A percentile compares a stretch with the other conserved stretches of the same genome.
Evolutionary conservation across 2,329 filamentous ascomycete genomes (phyloP).

Genomic region (Metarhizium album): DNA sequence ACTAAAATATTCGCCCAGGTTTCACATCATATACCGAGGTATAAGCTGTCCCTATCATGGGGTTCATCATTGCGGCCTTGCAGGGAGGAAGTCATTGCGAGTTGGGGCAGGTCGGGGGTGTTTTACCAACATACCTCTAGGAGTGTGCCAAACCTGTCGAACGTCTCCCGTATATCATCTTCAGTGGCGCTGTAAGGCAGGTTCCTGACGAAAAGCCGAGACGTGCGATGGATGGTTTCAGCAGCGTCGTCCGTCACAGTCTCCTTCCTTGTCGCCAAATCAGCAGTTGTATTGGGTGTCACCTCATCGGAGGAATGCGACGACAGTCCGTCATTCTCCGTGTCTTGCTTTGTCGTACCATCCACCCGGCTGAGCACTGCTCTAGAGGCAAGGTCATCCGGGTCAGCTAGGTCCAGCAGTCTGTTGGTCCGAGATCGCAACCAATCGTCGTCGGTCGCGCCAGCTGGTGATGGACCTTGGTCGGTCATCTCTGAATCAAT

Average conservation of each 20-base stretch:
- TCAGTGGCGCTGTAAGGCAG: slow-evolving; percentile 71
- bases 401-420: slow-evolving; percentile 72
- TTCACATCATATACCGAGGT: slow-evolving; percentile 83
- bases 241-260: slow-evolving; percentile 22
- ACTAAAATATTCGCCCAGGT: slow-evolving; percentile 98
- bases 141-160: slow-evolving; percentile 61
- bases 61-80: slow-evolving; percentile 69
- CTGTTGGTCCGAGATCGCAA: slow-evolving; percentile 79
- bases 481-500: slow-evolving; percentile 14
- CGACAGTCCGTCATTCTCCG: slow-evolving; percentile 11
- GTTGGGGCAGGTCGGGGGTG: not conserved
- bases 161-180: slow-evolving; percentile 63
- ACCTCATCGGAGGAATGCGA: slow-evolving; percentile 17
- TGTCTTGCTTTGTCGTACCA: slow-evolving; percentile 9
- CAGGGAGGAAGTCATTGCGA: not conserved
- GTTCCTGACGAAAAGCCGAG: slow-evolving; percentile 80
- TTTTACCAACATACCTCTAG: slow-evolving; percentile 67
- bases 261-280: slow-evolving; percentile 20
- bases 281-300: slow-evolving; percentile 17
- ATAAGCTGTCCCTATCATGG: slow-evolving; percentile 99
- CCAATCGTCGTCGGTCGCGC: slow-evolving; percentile 78
- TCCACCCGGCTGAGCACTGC: slow-evolving; percentile 6
- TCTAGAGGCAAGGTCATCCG: slow-evolving; percentile 40
- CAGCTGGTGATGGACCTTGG: slow-evolving; percentile 19
- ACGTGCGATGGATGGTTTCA: slow-evolving; percentile 58